Evolutionary conservation across 2,329 filamentous ascomycete species (phyloP).

Genomic region (Monosporascus sp.): DNA sequence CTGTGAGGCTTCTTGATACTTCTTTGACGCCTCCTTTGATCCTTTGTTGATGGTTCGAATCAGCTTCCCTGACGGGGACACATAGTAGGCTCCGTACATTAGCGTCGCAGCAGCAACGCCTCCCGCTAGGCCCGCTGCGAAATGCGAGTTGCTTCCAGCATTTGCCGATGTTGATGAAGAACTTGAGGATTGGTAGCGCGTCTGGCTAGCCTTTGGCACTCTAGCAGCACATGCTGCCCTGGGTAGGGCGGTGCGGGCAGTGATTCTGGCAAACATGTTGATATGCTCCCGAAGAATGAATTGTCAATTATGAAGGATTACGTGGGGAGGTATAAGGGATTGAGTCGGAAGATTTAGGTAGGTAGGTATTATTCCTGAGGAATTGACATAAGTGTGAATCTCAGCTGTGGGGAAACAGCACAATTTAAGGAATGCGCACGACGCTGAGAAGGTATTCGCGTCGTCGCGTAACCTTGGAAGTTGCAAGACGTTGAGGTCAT

Average conservation of each 20-base stretch:
- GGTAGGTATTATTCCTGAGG: too few relatives aligned
- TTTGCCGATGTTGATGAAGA: constrained; percentile 20
- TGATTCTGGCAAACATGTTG: not conserved
- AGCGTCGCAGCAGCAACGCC: constrained; percentile 38
- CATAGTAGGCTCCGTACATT: constrained; percentile 39
- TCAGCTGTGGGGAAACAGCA: too few relatives aligned
- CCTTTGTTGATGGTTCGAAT: constrained; percentile 41
- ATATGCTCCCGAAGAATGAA: not conserved
- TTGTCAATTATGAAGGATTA: too few relatives aligned
- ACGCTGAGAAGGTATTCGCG: too few relatives aligned
- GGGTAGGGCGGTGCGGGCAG: not conserved
- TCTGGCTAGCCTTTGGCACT: constrained; percentile 11
- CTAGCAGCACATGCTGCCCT: constrained; percentile 9
- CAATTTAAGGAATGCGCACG: too few relatives aligned
- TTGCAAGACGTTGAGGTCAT: too few relatives aligned
- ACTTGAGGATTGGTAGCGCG: constrained; percentile 38
- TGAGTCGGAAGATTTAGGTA: too few relatives aligned
- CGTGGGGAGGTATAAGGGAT: too few relatives aligned
- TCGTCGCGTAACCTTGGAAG: too few relatives aligned
- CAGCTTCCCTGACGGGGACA: constrained; percentile 39
- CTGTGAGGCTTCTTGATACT: constrained; percentile 55
- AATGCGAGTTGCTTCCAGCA: constrained; percentile 22
- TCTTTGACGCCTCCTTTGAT: constrained; percentile 51
- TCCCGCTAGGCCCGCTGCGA: constrained; percentile 38
- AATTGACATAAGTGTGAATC: too few relatives aligned